These are phyloP conservation scores for Ganoderma meredithae DNA, from an alignment of 1,284 basidiomycete species.

Conservation along the genomic window DNA sequence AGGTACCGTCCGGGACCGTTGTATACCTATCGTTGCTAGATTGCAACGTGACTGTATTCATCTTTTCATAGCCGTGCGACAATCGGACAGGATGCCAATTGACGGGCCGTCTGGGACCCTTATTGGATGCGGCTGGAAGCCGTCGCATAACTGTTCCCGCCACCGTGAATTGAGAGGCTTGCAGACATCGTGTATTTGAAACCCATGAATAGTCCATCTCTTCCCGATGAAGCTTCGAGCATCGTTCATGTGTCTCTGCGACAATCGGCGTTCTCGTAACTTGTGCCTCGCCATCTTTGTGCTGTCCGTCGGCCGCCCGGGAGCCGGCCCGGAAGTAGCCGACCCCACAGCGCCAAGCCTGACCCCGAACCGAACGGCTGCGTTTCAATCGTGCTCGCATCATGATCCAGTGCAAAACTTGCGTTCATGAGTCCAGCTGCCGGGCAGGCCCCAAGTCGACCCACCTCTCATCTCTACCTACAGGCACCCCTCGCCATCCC, in stretches of 20 bases:
- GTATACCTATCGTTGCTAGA: background rate
- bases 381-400: background rate
- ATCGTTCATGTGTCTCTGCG: background rate
- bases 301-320: background rate
- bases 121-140: no score
- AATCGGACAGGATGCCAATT: background rate
- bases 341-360: background rate
- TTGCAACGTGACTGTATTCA: background rate
- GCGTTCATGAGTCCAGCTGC: background rate
- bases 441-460: background rate
- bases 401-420: background rate
- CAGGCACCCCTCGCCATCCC: background rate
- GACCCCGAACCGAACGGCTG: background rate
- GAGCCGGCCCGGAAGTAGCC: background rate
- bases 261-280: background rate
- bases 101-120: no score
- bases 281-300: background rate
- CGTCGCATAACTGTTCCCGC: no score
- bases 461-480: background rate
- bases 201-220: background rate
- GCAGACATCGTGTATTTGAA: background rate
- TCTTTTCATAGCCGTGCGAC: background rate
- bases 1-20: background rate
- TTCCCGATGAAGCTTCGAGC: background rate
- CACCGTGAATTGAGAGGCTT: background rate